A percentile compares a stretch with the other conserved stretches of the same genome.
These are phyloP conservation scores for Nannochloris sp. DNA, from an alignment of 139 green algal species.

Conservation along the genomic window DNA sequence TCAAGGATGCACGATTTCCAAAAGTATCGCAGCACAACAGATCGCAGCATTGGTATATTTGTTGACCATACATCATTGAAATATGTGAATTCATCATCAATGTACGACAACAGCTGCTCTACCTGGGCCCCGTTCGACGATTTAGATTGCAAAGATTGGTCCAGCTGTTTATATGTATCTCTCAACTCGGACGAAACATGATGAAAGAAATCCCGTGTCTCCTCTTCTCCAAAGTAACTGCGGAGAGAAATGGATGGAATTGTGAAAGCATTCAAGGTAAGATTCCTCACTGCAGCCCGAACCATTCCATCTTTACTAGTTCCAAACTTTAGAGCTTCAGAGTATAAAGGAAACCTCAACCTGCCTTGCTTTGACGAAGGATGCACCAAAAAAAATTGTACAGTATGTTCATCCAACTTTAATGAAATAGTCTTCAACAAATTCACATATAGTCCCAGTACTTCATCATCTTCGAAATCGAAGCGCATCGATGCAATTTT, in stretches of 20 bases:
- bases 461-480: constrained; percentile 95
- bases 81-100: constrained; percentile 91
- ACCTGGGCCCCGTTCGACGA: constrained; percentile 35
- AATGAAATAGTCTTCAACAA: constrained; percentile 94
- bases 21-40: constrained; percentile 2
- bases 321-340: constrained; percentile 80
- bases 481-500: constrained; percentile 79
- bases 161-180: constrained; percentile 41
- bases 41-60: constrained; percentile 12
- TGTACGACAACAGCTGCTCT: constrained; percentile 75
- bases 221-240: constrained; percentile 43
- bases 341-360: constrained; percentile 81
- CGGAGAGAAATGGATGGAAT: constrained; percentile 64
- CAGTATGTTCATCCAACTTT: constrained; percentile 76
- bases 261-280: constrained; percentile 90
- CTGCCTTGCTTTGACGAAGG: not conserved
- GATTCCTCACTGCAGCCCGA: constrained; percentile 84
- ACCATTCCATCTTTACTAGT: constrained; percentile 93
- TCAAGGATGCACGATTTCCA: constrained; percentile 4
- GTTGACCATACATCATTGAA: constrained; percentile 78
- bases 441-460: constrained; percentile 91
- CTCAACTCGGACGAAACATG: constrained; percentile 53
- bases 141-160: constrained; percentile 20
- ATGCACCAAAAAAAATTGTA: constrained; percentile 86
- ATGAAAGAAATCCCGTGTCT: constrained; percentile 10